Percentiles rank a stretch among this genome's conserved stretches.
phyloP scores from a whole-genome alignment of 768 basidiomycete species.

The Trametes cubensis region DNA sequence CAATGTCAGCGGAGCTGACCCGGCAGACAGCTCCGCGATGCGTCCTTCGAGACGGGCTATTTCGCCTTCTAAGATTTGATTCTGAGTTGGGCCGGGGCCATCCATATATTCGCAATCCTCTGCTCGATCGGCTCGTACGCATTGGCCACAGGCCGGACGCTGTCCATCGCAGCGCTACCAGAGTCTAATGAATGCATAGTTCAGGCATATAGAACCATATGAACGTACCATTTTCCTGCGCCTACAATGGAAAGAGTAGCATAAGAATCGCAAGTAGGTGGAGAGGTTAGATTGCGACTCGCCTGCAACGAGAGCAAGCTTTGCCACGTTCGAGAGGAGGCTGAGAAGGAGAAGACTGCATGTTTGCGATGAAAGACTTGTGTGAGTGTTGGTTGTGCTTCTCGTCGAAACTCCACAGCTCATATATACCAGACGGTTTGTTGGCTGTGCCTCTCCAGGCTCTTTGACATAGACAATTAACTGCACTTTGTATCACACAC shows the following conservation, averaged over 20 bases:
- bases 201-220: background rate
- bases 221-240: slow-evolving; percentile 50
- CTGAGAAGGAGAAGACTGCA: slow-evolving; percentile 27
- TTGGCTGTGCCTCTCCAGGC: slow-evolving; percentile 9
- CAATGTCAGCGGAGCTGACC: slow-evolving; percentile 26
- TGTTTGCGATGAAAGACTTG: slow-evolving; percentile 1
- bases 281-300: slow-evolving; percentile 18
- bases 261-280: background rate
- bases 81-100: slow-evolving; percentile 60
- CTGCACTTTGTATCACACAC: background rate
- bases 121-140: slow-evolving; percentile 56
- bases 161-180: slow-evolving; percentile 66
- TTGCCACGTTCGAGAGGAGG: slow-evolving; percentile 47
- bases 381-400: background rate
- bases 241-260: slow-evolving; percentile 31
- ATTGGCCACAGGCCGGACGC: slow-evolving; percentile 67
- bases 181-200: background rate
- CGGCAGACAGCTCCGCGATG: slow-evolving; percentile 36
- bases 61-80: slow-evolving; percentile 61
- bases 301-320: slow-evolving; percentile 59
- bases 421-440: slow-evolving; percentile 10
- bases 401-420: background rate
- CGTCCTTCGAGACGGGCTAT: slow-evolving; percentile 58
- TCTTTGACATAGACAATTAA: background rate
- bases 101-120: slow-evolving; percentile 77